Conservation (phyloP, 208 protist species). For the Cochliopodium minus region DNA sequence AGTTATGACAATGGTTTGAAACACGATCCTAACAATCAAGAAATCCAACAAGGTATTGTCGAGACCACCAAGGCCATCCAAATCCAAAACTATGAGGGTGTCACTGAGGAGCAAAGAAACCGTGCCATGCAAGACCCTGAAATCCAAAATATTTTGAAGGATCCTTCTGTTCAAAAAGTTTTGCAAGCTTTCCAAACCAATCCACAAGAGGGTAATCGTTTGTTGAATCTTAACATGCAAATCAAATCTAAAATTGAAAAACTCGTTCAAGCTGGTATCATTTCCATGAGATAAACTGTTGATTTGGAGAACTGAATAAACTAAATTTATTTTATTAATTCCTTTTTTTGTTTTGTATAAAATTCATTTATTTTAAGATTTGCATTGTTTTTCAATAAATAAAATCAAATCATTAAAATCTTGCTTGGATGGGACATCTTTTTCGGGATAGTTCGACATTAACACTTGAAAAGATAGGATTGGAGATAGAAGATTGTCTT, state of each 20-base stretch:
- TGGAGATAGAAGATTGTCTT: too few relatives aligned
- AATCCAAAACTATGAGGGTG: constrained; percentile 25
- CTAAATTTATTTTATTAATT: too few relatives aligned
- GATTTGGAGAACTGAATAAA: too few relatives aligned
- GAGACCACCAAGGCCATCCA: not conserved
- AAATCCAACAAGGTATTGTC: constrained; percentile 16
- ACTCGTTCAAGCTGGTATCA: constrained; percentile 79
- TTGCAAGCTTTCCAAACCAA: constrained; percentile 22
- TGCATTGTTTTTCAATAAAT: too few relatives aligned
- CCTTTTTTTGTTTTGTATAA: too few relatives aligned
- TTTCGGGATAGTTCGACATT: too few relatives aligned
- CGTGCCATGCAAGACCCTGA: constrained; percentile 78
- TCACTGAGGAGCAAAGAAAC: constrained; percentile 60
- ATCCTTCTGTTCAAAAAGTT: constrained; percentile 23
- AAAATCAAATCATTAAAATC: too few relatives aligned
- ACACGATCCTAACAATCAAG: constrained; percentile 50
- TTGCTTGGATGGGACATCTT: too few relatives aligned
- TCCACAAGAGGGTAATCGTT: constrained; percentile 14
- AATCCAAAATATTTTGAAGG: constrained; percentile 60
- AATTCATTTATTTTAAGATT: too few relatives aligned
- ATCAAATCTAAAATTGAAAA: constrained; percentile 79
- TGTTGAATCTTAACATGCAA: constrained; percentile 59
- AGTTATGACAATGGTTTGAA: constrained; percentile 78
- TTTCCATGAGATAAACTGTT: constrained; percentile 54
- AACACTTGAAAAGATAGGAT: too few relatives aligned